Base-by-base conservation (phyloP, 2,329 filamentous ascomycete species). In the Thielaviopsis euricoi region DNA sequence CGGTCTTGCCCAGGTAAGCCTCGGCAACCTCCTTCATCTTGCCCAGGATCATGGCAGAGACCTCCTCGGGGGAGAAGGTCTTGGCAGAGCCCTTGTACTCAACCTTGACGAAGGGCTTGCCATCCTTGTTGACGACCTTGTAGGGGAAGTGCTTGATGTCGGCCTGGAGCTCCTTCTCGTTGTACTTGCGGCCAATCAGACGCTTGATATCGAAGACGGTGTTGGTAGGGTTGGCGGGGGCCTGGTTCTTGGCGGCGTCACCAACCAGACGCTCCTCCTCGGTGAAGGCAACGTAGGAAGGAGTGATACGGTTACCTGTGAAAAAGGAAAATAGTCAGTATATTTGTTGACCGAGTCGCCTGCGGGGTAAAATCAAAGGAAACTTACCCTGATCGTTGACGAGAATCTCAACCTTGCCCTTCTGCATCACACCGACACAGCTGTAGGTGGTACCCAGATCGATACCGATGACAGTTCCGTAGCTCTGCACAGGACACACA, bases 131-230 rank as follows among this genome's bases (percentile, higher is more conserved):
- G 68, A 89, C 70, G 62, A 98, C 87, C 76, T 88, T 89, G 86
- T 91, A 98, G 68, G 93, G 91, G 81, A 95, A 96, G 79, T 96
- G 87, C 87, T 98, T 97, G 70, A 93, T 81, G 70, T 98, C 93
- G 70, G 77, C 80, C 77, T 96, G 90, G 64, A 96, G 85, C 63
- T 94, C 87, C 76, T 85, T 87, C 71, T 93, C 87, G 55, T 75
- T 74, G 72, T 78, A 90, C 75, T 90, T 93, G 72, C 86, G 86
- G 67, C 87, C 87, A 69, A 93, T 90, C 67, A 93, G 73, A 70
- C 87, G 87, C 77, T 91, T 93, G 74, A 89, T 77, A 68, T 91
- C 87, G 68, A 77, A 91, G 69, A 91, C 80, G 56, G 87, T 91
- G 68, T 84, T 81, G 65, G 68, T 74, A 52, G 87, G 87, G 79